Evolutionary conservation across 192 early-diverging fungal species (phyloP), one percentile per base, ranked within the genome.

Genomic region (Lunasporangiospora selenospora): DNA sequence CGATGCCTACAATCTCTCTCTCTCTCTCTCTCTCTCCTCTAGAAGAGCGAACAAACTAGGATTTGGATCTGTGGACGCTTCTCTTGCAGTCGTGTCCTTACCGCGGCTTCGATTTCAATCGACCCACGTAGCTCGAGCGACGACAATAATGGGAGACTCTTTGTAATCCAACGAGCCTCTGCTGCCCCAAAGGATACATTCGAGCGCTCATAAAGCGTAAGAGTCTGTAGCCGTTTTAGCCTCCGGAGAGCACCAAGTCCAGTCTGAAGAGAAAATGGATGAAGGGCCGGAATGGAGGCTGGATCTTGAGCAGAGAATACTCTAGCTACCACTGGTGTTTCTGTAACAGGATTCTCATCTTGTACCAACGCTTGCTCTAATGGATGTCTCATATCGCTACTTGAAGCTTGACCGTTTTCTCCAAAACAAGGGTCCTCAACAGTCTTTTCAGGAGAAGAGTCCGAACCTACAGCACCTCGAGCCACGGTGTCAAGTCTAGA

Each of bases 141-240:
- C 9, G 40, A 26, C 3, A 71, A 36, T 27, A 51, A 31, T 10
- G 67, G 59, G 34, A 71, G 45, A 12, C 30, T 16, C 16, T 38
- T 44, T 46, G 53, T 38, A n/a, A 71, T 56, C 67, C 67, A 71
- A n/a, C 53, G 44, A 19, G 52, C 46, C 47, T 71, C 67, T 6
- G 45, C 31, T 3, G 1, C 36, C 7, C 43, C 53, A 26, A 71
- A n/a, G 19, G 38, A 12, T 3, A 71, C 31, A 12, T 32, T 57
- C 16, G 49, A 55, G 9, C 59, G 59, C 39, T 71, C 67, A 37
- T 62, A 71, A 1, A 71, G 24, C 7, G 59, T 71, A 24, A 71
- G 34, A 4, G 38, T 57, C 33, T 57, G 29, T 1, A 71, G 53
- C 1, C 52, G 32, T 23, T 29, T 50, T 40, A 71, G 27, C n/a